Conservation (phyloP, 2,329 filamentous ascomycete genomes). For the Cladosporium sp. region DNA sequence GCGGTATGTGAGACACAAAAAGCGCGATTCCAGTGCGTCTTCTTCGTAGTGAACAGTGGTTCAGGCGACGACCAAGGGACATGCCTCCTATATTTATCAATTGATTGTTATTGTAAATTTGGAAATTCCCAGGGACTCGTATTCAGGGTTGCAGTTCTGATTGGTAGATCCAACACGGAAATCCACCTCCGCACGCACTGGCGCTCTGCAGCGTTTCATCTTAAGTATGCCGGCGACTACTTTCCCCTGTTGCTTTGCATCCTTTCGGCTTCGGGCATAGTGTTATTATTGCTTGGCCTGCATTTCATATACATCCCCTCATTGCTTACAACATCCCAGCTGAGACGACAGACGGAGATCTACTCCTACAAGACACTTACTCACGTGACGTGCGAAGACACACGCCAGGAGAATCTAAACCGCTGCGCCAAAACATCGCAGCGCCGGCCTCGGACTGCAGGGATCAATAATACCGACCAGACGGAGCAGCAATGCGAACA, state of each 20-base stretch:
- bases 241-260: constrained; percentile 17
- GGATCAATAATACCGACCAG: constrained; percentile 3
- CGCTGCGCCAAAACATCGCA: not conserved
- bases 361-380: not conserved
- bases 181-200: constrained; percentile 2
- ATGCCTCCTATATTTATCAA: not conserved
- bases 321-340: not conserved
- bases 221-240: not conserved
- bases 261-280: constrained; percentile 5
- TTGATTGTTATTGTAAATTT: not conserved
- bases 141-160: not conserved
- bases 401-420: no score
- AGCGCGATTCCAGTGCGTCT: not conserved
- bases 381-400: not conserved
- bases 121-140: not conserved
- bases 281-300: constrained; percentile 9
- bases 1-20: not conserved
- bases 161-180: not conserved
- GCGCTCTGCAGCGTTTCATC: constrained; percentile 11
- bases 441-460: not conserved
- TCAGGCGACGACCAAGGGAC: not conserved
- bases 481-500: constrained; percentile 10
- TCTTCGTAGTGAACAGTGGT: not conserved
- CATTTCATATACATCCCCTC: not conserved
- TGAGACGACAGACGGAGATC: not conserved